Conservation (phyloP, 2,329 filamentous ascomycete species). For the Lasiodiplodia gonubiensis region DNA sequence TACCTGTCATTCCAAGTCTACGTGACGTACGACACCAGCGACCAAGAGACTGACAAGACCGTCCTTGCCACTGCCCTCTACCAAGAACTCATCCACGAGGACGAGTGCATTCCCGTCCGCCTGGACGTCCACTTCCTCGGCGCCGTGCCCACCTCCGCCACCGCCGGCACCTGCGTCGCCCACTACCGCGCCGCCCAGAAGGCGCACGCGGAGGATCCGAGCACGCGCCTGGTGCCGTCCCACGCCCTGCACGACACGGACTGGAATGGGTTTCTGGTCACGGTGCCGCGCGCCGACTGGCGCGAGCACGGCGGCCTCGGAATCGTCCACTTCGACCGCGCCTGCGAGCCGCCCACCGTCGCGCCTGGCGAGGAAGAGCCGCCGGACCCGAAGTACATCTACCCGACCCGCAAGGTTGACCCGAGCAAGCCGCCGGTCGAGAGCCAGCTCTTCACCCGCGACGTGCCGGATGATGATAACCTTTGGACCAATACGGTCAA, state of each 20-base stretch:
- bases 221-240: not conserved
- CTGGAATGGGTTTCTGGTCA: not conserved
- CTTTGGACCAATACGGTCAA: no score
- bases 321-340: not conserved
- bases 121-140: not conserved
- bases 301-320: not conserved
- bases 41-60: not conserved
- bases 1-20: not conserved
- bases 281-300: not conserved
- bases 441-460: not conserved
- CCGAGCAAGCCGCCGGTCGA: not conserved
- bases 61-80: not conserved
- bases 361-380: not conserved
- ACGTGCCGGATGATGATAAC: no score
- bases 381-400: not conserved
- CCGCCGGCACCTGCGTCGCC: not conserved
- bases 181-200: not conserved
- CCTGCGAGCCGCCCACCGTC: not conserved
- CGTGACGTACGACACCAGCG: not conserved
- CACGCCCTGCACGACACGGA: not conserved
- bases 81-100: not conserved
- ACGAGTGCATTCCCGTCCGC: not conserved
- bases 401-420: not conserved
- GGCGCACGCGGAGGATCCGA: not conserved
- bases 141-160: not conserved